phyloP scores from a whole-genome alignment of 805 yeast genomes.

The Myxozyma kluyveri region DNA sequence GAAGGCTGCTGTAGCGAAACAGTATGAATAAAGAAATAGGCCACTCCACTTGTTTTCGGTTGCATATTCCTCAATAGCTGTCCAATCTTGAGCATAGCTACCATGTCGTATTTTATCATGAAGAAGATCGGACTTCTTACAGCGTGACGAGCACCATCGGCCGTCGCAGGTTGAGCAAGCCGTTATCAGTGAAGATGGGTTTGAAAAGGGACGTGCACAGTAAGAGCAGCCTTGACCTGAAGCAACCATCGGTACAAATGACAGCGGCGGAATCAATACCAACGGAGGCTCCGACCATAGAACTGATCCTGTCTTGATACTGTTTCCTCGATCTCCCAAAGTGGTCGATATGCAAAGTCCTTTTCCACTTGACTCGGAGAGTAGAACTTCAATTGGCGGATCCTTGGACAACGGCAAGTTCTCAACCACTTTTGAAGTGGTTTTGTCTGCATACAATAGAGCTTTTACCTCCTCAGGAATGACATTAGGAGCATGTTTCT shows the following conservation, averaged over 20 bases:
- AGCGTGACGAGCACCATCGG: slow-evolving; percentile 65
- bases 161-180: slow-evolving; percentile 65
- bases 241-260: slow-evolving; percentile 56
- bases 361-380: slow-evolving; percentile 57
- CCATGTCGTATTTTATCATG: slow-evolving; percentile 62
- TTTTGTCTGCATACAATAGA: too few relatives aligned
- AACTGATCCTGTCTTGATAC: slow-evolving; percentile 46
- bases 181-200: slow-evolving; percentile 42
- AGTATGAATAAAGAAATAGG: slow-evolving; percentile 60
- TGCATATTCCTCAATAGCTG: slow-evolving; percentile 58
- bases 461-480: too few relatives aligned
- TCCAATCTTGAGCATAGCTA: slow-evolving; percentile 49
- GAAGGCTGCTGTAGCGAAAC: slow-evolving; percentile 37
- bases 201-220: slow-evolving; percentile 59
- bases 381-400: slow-evolving; percentile 47
- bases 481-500: too few relatives aligned
- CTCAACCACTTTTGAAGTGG: too few relatives aligned
- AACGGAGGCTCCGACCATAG: slow-evolving; percentile 66
- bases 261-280: slow-evolving; percentile 63
- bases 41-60: slow-evolving; percentile 65
- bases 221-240: slow-evolving; percentile 66
- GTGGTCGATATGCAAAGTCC: slow-evolving; percentile 47
- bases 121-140: slow-evolving; percentile 53
- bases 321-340: background rate
- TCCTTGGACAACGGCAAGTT: too few relatives aligned